Percentiles rank a stretch among this genome's conserved stretches.
Conservation (phyloP, 1,284 basidiomycete species). For the Austroboletus niveus region DNA sequence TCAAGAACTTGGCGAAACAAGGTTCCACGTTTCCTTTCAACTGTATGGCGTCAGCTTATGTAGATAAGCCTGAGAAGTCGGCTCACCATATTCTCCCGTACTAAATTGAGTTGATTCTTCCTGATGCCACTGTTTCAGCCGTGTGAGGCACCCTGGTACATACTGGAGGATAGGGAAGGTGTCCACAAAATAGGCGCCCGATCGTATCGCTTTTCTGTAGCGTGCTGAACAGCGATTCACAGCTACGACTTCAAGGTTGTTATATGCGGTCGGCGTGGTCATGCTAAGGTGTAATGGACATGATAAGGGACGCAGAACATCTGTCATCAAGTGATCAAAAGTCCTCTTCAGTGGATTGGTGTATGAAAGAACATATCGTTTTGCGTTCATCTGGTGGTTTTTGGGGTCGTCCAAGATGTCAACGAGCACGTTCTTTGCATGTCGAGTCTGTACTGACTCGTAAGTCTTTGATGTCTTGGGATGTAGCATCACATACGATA, state of each 20-base stretch:
- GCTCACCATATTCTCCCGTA: constrained; percentile 45
- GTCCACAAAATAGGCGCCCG: constrained; percentile 50
- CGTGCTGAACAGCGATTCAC: constrained; percentile 8
- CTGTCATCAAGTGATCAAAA: constrained; percentile 30
- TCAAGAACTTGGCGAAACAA: constrained; percentile 17
- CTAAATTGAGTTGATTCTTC: constrained; percentile 55
- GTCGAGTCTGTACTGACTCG: constrained; percentile 43
- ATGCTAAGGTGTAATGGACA: constrained; percentile 66
- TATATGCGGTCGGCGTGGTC: constrained; percentile 21
- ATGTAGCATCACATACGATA: constrained; percentile 54
- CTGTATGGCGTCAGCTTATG: constrained; percentile 6
- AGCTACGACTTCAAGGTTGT: constrained; percentile 31
- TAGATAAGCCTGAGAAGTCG: too few relatives aligned
- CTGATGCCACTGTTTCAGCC: constrained; percentile 49
- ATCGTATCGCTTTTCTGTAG: constrained; percentile 44
- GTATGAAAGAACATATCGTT: constrained; percentile 34
- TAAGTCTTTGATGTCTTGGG: constrained; percentile 47
- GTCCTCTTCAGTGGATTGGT: too few relatives aligned
- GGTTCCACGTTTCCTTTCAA: constrained; percentile 7
- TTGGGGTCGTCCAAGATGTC: constrained; percentile 52
- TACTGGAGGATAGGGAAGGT: constrained; percentile 53
- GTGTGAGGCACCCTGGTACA: constrained; percentile 56
- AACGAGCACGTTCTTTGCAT: constrained; percentile 48
- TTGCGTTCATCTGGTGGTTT: constrained; percentile 51
- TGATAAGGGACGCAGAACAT: constrained; percentile 61